These are phyloP conservation scores for Anthoceros angustus DNA, from an alignment of 225 moss, liverwort and hornwort species.

Conservation along the genomic window DNA sequence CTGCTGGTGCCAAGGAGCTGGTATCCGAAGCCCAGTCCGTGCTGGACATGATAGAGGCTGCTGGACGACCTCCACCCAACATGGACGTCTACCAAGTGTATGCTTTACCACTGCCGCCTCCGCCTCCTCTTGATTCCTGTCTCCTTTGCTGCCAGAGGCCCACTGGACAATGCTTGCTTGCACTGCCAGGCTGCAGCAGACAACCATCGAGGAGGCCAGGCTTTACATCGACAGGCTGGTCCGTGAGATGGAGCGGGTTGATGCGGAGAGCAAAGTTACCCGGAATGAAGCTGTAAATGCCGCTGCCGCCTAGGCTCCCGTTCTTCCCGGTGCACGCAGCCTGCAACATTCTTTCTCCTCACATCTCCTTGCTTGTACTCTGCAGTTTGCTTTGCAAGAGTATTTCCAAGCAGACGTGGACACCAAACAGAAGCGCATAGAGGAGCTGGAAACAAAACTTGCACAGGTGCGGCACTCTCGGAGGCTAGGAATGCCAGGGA, in stretches of 20 bases:
- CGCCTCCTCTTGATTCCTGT: neutral
- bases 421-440: neutral
- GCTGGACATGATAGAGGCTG: constrained; percentile 17
- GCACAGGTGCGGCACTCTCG: neutral
- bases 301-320: neutral
- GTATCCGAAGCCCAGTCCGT: neutral
- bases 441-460: neutral
- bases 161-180: neutral
- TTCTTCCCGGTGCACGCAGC: neutral
- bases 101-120: neutral
- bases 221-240: constrained; percentile 4
- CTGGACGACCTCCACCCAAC: constrained; percentile 8
- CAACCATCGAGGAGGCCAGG: neutral
- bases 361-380: neutral
- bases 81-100: constrained; percentile 2
- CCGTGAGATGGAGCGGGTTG: constrained; percentile 4
- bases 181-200: neutral
- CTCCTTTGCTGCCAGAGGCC: neutral
- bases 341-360: neutral
- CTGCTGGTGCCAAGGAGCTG: constrained; percentile 7
- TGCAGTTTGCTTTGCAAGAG: constrained; percentile 2
- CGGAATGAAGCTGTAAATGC: constrained; percentile 1
- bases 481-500: neutral
- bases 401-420: neutral
- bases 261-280: neutral